Evolutionary conservation across 129 eudicot species (phyloP).

Genomic region (Tanacetum coccineum): DNA sequence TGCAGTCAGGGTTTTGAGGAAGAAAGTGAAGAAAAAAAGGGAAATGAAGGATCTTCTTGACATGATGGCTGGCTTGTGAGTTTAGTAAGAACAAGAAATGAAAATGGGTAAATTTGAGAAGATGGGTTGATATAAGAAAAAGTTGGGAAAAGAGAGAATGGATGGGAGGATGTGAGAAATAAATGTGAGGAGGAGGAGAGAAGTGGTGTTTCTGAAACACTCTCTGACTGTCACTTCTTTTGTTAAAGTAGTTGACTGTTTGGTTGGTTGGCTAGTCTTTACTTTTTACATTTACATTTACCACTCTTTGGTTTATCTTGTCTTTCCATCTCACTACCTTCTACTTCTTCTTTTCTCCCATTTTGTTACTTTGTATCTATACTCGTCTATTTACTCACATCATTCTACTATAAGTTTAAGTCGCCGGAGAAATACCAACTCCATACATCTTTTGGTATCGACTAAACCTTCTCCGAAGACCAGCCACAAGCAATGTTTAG

Average conservation of each 20-base stretch:
- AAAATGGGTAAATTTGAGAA: slow-evolving; percentile 29
- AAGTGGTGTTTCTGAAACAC: slow-evolving; percentile 27
- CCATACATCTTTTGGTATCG: no score
- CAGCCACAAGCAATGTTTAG: no score
- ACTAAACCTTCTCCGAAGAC: no score
- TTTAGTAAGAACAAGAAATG: slow-evolving; percentile 22
- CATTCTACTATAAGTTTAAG: no score
- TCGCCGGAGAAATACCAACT: no score
- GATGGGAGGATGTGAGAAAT: slow-evolving; percentile 66
- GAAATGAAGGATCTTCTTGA: slow-evolving; percentile 41
- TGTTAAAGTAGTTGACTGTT: slow-evolving; percentile 39
- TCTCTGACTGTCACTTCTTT: slow-evolving; percentile 29
- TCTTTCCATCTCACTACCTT: not conserved
- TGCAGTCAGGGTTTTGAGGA: slow-evolving; percentile 41
- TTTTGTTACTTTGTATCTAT: no score
- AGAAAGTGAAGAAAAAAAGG: slow-evolving; percentile 34
- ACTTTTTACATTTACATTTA: not conserved
- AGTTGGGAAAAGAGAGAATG: slow-evolving; percentile 22
- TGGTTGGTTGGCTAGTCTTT: not conserved
- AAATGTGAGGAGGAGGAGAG: slow-evolving; percentile 39
- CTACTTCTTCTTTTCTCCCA: slow-evolving; percentile 8
- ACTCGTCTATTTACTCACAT: no score
- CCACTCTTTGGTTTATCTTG: not conserved
- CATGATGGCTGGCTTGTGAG: slow-evolving; percentile 28
- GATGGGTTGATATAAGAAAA: no score